A percentile compares a stretch with the other conserved stretches of the same genome.
These are phyloP conservation scores for Crithidia expoeki DNA, from an alignment of 208 protist genomes.

Conservation along the genomic window DNA sequence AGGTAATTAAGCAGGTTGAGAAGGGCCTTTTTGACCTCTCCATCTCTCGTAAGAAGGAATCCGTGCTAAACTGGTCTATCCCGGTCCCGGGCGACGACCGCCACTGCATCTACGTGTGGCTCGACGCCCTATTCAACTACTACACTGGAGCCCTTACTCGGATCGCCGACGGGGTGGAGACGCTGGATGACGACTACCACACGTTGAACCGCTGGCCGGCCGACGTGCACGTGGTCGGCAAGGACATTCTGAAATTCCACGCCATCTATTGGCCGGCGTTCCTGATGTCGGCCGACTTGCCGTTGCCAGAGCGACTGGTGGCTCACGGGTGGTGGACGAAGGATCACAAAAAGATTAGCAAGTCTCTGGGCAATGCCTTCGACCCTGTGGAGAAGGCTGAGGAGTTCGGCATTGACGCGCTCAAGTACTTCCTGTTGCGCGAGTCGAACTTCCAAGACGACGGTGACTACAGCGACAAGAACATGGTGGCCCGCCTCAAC, in stretches of 20 bases:
- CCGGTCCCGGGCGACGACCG: constrained; percentile 94
- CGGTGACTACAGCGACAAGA: constrained; percentile 94
- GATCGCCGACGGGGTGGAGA: constrained; percentile 47
- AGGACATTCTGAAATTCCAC: constrained; percentile 99
- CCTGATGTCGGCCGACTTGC: constrained; percentile 94
- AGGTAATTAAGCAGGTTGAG: constrained; percentile 90
- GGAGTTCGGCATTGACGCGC: constrained; percentile 87
- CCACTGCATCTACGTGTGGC: constrained; percentile 99
- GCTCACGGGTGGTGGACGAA: constrained; percentile 97
- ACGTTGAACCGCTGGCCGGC: constrained; percentile 74
- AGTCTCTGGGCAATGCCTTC: constrained; percentile 98
- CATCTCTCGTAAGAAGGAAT: constrained; percentile 93
- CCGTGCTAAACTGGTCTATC: constrained; percentile 96
- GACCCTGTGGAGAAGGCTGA: constrained; percentile 89
- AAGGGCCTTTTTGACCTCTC: constrained; percentile 95
- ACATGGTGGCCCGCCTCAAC: constrained; percentile 89
- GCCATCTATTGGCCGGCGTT: constrained; percentile 99
- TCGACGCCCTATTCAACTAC: constrained; percentile 99
- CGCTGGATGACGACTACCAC: constrained; percentile 46
- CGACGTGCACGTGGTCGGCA: constrained; percentile 96
- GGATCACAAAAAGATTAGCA: constrained; percentile 96
- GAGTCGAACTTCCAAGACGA: constrained; percentile 95
- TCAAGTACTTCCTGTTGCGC: constrained; percentile 97
- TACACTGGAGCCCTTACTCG: constrained; percentile 88
- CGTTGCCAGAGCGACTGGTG: constrained; percentile 91